phyloP scores from a whole-genome alignment of 2,329 filamentous ascomycete species.

The Aureobasidium leucospermi region DNA sequence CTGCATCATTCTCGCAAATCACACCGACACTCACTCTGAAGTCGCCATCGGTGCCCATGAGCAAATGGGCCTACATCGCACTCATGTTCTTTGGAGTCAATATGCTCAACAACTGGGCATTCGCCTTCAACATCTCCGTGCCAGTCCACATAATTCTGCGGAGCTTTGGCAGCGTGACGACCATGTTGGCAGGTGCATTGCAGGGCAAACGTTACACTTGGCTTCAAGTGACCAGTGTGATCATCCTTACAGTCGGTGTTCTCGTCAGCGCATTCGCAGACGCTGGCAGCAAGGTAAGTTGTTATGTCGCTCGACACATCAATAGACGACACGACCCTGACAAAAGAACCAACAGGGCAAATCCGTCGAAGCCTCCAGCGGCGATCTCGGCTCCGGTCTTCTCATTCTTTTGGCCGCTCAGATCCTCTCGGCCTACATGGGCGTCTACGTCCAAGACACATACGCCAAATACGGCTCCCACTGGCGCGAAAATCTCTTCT shows the following conservation, averaged over 20 bases:
- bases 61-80: conserved; percentile 82
- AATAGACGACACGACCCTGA: too few species aligned
- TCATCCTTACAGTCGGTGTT: conserved; percentile 77
- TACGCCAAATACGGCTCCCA: conserved; percentile 80
- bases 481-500: conserved; percentile 96
- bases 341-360: conserved; percentile 18
- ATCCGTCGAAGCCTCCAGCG: conserved; percentile 23
- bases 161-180: conserved; percentile 91
- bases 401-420: conserved; percentile 80
- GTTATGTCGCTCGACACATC: neutral
- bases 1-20: conserved; percentile 39
- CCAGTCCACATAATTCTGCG: conserved; percentile 94
- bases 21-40: conserved; percentile 60
- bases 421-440: conserved; percentile 86
- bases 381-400: conserved; percentile 62
- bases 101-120: conserved; percentile 93
- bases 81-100: conserved; percentile 89
- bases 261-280: conserved; percentile 86
- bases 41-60: conserved; percentile 71
- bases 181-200: conserved; percentile 81
- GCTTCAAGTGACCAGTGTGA: conserved; percentile 73
- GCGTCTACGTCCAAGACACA: conserved; percentile 85
- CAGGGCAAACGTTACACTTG: conserved; percentile 79
- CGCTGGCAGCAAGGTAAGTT: conserved; percentile 67
- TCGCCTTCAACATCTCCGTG: conserved; percentile 93